Evolutionary conservation across 2,329 filamentous ascomycete genomes (phyloP).

Genomic region (Coleophoma cylindrospora): DNA sequence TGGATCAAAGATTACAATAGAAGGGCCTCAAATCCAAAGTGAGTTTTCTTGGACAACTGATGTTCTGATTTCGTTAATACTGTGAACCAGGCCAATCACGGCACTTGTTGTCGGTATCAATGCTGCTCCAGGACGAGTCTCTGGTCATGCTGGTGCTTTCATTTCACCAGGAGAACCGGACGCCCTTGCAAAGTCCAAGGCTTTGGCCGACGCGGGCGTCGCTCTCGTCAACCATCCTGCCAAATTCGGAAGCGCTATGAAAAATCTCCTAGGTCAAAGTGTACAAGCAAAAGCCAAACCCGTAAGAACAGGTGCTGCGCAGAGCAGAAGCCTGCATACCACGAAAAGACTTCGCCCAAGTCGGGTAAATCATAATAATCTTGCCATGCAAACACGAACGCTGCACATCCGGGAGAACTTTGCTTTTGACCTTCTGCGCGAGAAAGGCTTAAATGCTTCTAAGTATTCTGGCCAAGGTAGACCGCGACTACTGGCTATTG

Average conservation of each 20-base stretch:
- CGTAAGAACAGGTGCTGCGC: constrained; percentile 30
- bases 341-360: constrained; percentile 20
- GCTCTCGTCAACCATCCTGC: constrained; percentile 72
- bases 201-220: constrained; percentile 61
- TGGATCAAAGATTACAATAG: constrained; percentile 65
- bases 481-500: constrained; percentile 53
- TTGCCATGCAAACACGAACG: constrained; percentile 36
- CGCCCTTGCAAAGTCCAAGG: constrained; percentile 59
- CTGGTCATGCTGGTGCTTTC: constrained; percentile 79
- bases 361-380: background rate
- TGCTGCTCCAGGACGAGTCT: constrained; percentile 59
- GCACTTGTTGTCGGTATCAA: constrained; percentile 64
- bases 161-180: constrained; percentile 59
- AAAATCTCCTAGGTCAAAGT: constrained; percentile 44
- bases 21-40: constrained; percentile 58
- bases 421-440: constrained; percentile 49
- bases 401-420: constrained; percentile 51
- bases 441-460: constrained; percentile 39
- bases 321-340: constrained; percentile 49
- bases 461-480: constrained; percentile 29
- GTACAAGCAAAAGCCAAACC: constrained; percentile 30
- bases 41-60: constrained; percentile 17
- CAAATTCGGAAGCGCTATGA: constrained; percentile 67
- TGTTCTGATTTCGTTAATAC: background rate
- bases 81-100: constrained; percentile 53